Conservation (phyloP, 805 yeast genomes). For the Wickerhamia fluorescens region DNA sequence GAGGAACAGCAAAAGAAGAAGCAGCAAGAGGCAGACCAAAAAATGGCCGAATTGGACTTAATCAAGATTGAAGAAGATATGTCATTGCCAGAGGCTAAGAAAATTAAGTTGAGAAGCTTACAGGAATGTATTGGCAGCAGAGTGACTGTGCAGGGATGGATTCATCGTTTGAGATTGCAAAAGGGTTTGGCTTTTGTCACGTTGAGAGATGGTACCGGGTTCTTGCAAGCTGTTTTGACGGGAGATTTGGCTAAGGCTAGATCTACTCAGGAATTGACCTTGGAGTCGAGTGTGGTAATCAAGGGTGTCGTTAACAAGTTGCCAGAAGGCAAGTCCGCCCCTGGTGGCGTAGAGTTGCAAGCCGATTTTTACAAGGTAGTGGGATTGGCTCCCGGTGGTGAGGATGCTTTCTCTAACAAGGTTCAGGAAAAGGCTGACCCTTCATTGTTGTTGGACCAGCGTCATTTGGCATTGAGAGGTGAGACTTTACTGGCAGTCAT, state of each 20-base stretch:
- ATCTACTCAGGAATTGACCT: slow-evolving; percentile 74
- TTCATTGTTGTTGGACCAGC: slow-evolving; percentile 82
- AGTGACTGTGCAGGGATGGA: slow-evolving; percentile 86
- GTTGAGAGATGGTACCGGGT: slow-evolving; percentile 93
- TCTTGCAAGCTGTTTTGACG: slow-evolving; percentile 73
- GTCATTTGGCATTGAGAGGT: slow-evolving; percentile 95
- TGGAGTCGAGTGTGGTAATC: slow-evolving; percentile 77
- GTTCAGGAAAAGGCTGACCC: slow-evolving; percentile 94
- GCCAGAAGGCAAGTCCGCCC: slow-evolving; percentile 96
- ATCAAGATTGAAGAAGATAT: slow-evolving; percentile 70
- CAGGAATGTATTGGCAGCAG: slow-evolving; percentile 57
- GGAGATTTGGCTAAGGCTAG: slow-evolving; percentile 93
- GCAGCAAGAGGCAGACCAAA: slow-evolving; percentile 55
- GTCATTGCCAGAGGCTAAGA: slow-evolving; percentile 62
- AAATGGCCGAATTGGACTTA: slow-evolving; percentile 67
- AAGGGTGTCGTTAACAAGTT: slow-evolving; percentile 76
- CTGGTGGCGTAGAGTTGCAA: slow-evolving; percentile 91
- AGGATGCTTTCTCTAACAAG: slow-evolving; percentile 90
- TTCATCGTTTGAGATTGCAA: slow-evolving; percentile 88
- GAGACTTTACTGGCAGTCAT: slow-evolving; percentile 87
- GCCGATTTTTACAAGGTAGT: slow-evolving; percentile 86
- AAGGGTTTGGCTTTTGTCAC: slow-evolving; percentile 89
- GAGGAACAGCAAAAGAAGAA: slow-evolving; percentile 56
- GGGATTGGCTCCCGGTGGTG: slow-evolving; percentile 95
- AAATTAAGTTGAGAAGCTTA: slow-evolving; percentile 55